These are phyloP conservation scores for Arthonia radiata DNA, from an alignment of 495 filamentous ascomycete genomes.

Conservation along the genomic window DNA sequence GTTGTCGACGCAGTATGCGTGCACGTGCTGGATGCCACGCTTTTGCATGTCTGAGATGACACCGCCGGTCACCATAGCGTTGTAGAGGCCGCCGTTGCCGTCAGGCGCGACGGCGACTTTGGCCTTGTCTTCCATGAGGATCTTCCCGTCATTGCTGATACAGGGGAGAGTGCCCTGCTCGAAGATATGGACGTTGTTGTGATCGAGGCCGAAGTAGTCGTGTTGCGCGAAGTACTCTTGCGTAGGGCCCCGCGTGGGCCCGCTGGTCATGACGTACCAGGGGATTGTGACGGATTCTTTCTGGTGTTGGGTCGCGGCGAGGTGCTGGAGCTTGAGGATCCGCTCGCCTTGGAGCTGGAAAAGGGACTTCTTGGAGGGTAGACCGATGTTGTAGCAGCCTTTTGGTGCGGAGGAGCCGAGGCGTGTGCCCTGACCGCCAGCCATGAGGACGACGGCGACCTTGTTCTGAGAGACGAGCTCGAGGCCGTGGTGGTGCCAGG, in stretches of 20 bases:
- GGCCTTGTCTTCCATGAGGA: slow-evolving; percentile 71
- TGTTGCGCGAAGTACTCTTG: slow-evolving; percentile 80
- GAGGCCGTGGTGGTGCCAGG: slow-evolving; percentile 68
- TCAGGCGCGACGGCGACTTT: slow-evolving; percentile 94
- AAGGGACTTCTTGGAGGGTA: slow-evolving; percentile 75
- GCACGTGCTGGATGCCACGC: slow-evolving; percentile 83
- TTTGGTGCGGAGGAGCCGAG: slow-evolving; percentile 89
- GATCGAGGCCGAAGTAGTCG: slow-evolving; percentile 66
- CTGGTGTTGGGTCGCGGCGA: slow-evolving; percentile 48
- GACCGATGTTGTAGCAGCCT: slow-evolving; percentile 85
- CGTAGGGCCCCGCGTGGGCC: slow-evolving; percentile 77
- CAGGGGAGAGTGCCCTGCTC: slow-evolving; percentile 94
- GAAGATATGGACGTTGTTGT: slow-evolving; percentile 75
- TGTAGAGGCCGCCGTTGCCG: slow-evolving; percentile 93
- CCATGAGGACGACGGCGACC: slow-evolving; percentile 90
- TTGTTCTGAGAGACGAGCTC: slow-evolving; percentile 68
- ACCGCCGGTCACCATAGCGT: slow-evolving; percentile 57
- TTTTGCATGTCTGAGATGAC: slow-evolving; percentile 72
- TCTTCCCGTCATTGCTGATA: slow-evolving; percentile 94
- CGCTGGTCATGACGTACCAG: slow-evolving; percentile 99
- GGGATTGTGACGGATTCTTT: slow-evolving; percentile 50
- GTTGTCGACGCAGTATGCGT: slow-evolving; percentile 97
- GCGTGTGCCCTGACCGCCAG: slow-evolving; percentile 86
- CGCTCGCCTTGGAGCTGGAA: slow-evolving; percentile 95
- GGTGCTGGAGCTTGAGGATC: slow-evolving; percentile 61